Conservation (phyloP, 148 eudicot species). For the Bassia scoparia region DNA sequence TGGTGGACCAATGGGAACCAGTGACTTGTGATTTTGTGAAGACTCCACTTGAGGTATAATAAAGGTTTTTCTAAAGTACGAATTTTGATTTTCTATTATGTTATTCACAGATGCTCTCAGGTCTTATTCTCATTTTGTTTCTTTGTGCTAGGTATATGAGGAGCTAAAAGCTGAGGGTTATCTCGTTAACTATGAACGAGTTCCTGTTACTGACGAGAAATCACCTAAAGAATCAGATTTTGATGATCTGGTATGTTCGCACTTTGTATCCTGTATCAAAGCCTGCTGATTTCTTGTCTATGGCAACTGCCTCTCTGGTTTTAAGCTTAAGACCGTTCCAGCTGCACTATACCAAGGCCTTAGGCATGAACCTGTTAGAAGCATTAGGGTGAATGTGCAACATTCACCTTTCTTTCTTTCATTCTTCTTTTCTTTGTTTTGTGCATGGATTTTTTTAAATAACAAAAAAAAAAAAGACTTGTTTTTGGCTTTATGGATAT, state of each 20-base stretch:
- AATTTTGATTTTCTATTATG: too few species aligned
- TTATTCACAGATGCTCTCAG: not conserved
- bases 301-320: not conserved
- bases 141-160: constrained; percentile 66
- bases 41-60: constrained; percentile 87
- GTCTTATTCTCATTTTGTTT: constrained; percentile 18
- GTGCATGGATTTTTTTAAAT: too few species aligned
- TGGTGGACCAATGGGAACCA: constrained; percentile 99
- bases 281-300: not conserved
- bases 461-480: too few species aligned
- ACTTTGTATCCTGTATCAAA: not conserved
- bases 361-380: not conserved
- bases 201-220: constrained; percentile 94
- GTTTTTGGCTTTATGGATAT: too few species aligned
- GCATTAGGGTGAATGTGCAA: too few species aligned
- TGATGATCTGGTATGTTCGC: constrained; percentile 69
- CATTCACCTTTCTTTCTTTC: too few species aligned
- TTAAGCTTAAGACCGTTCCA: too few species aligned
- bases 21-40: constrained; percentile 73
- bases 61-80: too few species aligned
- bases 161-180: constrained; percentile 59
- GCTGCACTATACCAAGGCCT: too few species aligned
- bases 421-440: not conserved
- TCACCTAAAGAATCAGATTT: constrained; percentile 95
- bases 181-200: constrained; percentile 84